A percentile compares a stretch with the other conserved stretches of the same genome.
Conservation (phyloP, 2,329 filamentous ascomycete genomes). For the Diaporthe nobilis region DNA sequence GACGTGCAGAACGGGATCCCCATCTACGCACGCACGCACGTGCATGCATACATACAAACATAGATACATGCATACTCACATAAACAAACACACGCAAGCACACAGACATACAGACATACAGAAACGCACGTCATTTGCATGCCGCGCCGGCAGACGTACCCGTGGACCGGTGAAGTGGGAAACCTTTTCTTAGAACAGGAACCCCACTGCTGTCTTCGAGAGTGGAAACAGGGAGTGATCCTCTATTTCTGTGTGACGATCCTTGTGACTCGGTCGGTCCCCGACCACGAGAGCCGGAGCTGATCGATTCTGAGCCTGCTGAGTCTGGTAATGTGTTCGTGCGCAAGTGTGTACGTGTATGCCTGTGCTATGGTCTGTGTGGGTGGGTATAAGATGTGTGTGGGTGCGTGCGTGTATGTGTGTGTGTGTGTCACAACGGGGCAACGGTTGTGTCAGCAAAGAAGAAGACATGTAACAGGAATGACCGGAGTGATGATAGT, state of each 20-base stretch:
- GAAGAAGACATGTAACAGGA: neutral
- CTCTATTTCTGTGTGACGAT: too few relatives aligned
- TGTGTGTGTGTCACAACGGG: slow-evolving; percentile 11
- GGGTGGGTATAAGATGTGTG: too few relatives aligned
- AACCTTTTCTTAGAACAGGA: neutral
- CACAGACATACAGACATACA: neutral
- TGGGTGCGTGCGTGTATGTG: neutral
- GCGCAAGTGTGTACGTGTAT: neutral
- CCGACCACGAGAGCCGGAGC: neutral
- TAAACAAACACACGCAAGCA: neutral
- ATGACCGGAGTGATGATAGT: neutral
- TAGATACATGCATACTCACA: neutral
- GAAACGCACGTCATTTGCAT: slow-evolving; percentile 16
- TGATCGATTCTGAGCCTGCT: neutral
- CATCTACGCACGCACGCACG: neutral
- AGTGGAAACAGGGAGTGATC: too few relatives aligned
- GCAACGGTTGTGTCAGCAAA: neutral
- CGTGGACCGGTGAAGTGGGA: neutral
- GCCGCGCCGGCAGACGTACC: neutral
- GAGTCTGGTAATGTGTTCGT: neutral
- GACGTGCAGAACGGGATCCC: slow-evolving; percentile 16
- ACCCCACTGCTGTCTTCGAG: too few relatives aligned
- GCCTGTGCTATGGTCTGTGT: neutral
- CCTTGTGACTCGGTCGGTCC: too few relatives aligned
- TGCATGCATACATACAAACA: neutral